These are phyloP conservation scores for Aspergillus ostianus DNA, from an alignment of 495 filamentous ascomycete genomes.

Conservation along the genomic window DNA sequence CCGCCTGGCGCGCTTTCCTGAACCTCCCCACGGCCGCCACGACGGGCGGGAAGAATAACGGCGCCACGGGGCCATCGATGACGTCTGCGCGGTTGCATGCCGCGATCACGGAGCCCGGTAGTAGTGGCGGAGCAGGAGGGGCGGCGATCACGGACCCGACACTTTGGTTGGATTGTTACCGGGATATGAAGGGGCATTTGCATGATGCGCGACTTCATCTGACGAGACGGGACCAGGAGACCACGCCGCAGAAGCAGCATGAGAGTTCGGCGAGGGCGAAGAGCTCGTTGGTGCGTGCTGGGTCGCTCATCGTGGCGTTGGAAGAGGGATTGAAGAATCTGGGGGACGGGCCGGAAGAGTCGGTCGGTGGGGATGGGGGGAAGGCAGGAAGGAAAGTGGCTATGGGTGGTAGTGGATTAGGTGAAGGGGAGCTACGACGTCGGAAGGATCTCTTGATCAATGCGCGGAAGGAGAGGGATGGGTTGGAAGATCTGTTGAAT, in stretches of 20 bases:
- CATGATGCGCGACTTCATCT: slow-evolving; percentile 79
- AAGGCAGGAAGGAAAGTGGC: background rate
- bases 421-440: slow-evolving; percentile 84
- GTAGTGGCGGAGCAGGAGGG: slow-evolving; percentile 27
- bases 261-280: slow-evolving; percentile 83
- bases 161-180: slow-evolving; percentile 83
- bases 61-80: slow-evolving; percentile 32
- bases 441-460: slow-evolving; percentile 74
- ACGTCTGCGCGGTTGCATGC: slow-evolving; percentile 40
- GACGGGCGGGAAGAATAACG: slow-evolving; percentile 26
- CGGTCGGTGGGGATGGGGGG: background rate
- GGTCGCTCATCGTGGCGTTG: slow-evolving; percentile 62
- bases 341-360: slow-evolving; percentile 10
- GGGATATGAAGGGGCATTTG: slow-evolving; percentile 76
- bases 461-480: slow-evolving; percentile 80
- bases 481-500: slow-evolving; percentile 75
- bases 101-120: slow-evolving; percentile 44
- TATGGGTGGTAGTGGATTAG: slow-evolving; percentile 41
- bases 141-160: slow-evolving; percentile 66
- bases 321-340: slow-evolving; percentile 65
- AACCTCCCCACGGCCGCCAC: slow-evolving; percentile 65
- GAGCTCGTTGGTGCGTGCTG: slow-evolving; percentile 72
- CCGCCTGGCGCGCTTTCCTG: slow-evolving; percentile 82
- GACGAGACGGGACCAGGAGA: slow-evolving; percentile 71
- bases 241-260: slow-evolving; percentile 62